These are phyloP conservation scores for Comarum palustre DNA, from an alignment of 306 rosid species.

Conservation along the genomic window DNA sequence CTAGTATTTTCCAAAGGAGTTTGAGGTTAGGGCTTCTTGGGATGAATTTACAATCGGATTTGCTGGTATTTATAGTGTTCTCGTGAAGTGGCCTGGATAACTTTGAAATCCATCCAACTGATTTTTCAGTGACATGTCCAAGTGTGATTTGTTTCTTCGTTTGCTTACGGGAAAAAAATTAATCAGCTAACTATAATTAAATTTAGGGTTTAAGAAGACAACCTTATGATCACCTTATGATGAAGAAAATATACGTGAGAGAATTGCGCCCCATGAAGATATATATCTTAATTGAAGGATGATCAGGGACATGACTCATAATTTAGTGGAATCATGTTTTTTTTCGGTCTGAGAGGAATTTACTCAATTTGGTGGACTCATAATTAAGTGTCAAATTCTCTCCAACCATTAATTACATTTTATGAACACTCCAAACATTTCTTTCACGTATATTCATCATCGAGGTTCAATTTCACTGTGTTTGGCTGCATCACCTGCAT, in stretches of 20 bases:
- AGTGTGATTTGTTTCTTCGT: slow-evolving; percentile 2
- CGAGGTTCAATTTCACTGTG: not conserved
- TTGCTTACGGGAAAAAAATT: not conserved
- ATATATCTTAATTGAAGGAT: not conserved
- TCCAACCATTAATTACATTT: too few species aligned
- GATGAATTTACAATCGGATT: not conserved
- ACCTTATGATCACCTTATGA: too few species aligned
- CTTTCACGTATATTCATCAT: not conserved
- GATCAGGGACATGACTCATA: too few species aligned
- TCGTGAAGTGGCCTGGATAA: not conserved
- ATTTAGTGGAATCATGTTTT: too few species aligned
- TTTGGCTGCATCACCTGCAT: not conserved
- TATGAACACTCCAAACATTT: not conserved
- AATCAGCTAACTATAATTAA: not conserved
- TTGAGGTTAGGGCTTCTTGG: not conserved
- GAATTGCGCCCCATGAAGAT: not conserved
- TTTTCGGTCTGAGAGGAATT: too few species aligned
- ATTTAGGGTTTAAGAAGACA: too few species aligned
- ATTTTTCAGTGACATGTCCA: not conserved
- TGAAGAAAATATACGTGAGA: not conserved
- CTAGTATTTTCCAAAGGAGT: not conserved
- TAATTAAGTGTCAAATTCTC: too few species aligned
- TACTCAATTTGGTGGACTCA: too few species aligned
- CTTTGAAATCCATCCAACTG: slow-evolving; percentile 1
- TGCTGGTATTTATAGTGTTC: slow-evolving; percentile 29